phyloP scores from a whole-genome alignment of 306 rosid species.

The Lathyrus aphaca region DNA sequence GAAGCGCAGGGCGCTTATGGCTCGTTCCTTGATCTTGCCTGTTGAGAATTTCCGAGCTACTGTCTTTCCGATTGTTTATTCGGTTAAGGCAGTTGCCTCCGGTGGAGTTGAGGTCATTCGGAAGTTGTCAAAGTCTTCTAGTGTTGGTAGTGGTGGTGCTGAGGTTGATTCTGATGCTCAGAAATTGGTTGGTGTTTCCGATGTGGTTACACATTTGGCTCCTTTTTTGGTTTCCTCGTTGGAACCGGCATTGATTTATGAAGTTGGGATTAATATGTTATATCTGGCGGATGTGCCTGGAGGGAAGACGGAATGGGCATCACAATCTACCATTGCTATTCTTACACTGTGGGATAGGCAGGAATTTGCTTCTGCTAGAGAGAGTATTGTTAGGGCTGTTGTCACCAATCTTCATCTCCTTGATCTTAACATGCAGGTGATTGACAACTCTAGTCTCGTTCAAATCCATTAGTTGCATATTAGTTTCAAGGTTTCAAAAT shows the following conservation, averaged over 20 bases:
- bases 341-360: conserved; percentile 97
- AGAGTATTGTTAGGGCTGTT: conserved; percentile 95
- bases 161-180: conserved; percentile 76
- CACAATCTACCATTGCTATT: conserved; percentile 87
- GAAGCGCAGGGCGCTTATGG: conserved; percentile 89
- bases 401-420: conserved; percentile 95
- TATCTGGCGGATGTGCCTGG: conserved; percentile 99
- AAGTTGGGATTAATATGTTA: conserved; percentile 93
- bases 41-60: conserved; percentile 89
- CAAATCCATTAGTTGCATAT: conserved; percentile 8
- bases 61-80: conserved; percentile 84
- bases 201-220: conserved; percentile 86
- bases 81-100: conserved; percentile 90
- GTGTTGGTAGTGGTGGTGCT: conserved; percentile 25
- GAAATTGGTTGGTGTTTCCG: conserved; percentile 87
- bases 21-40: conserved; percentile 83
- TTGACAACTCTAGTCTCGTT: conserved; percentile 10
- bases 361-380: conserved; percentile 93
- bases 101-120: conserved; percentile 82
- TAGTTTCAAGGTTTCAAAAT: neutral
- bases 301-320: conserved; percentile 99
- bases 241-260: conserved; percentile 94
- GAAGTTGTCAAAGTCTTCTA: conserved; percentile 74
- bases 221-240: conserved; percentile 89
- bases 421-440: conserved; percentile 98